Conservation (phyloP, 768 basidiomycete genomes). For the Suillus bovinus region DNA sequence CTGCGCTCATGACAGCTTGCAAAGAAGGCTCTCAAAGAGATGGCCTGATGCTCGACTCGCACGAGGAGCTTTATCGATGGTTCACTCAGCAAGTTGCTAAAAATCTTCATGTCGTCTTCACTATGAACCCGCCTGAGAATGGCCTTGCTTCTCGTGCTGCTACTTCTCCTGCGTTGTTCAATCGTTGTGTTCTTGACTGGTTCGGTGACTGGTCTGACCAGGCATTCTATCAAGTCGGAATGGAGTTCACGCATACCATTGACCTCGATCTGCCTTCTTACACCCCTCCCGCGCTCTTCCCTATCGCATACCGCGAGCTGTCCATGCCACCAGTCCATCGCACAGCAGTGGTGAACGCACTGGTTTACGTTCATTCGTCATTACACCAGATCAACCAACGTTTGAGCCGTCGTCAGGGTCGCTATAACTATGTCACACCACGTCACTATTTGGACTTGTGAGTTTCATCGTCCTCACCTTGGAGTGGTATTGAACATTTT, state of each 20-base stretch:
- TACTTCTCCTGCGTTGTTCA: constrained; percentile 97
- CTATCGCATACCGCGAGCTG: constrained; percentile 83
- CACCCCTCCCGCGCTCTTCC: constrained; percentile 79
- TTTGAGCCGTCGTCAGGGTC: constrained; percentile 89
- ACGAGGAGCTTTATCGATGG: constrained; percentile 97
- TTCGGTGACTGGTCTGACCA: constrained; percentile 99
- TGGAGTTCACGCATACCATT: constrained; percentile 93
- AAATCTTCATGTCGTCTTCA: constrained; percentile 98
- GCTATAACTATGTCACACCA: constrained; percentile 95
- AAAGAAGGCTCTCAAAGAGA: constrained; percentile 99
- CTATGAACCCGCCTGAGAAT: constrained; percentile 98
- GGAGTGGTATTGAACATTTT: constrained; percentile 12
- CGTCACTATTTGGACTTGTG: constrained; percentile 99
- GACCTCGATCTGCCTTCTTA: constrained; percentile 90
- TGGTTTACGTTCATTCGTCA: constrained; percentile 90
- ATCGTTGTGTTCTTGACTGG: constrained; percentile 99
- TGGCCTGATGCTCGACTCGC: constrained; percentile 96
- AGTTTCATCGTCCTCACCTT: constrained; percentile 37
- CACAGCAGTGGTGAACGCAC: constrained; percentile 87
- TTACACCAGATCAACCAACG: constrained; percentile 88
- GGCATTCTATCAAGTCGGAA: constrained; percentile 96
- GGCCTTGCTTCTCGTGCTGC: constrained; percentile 95
- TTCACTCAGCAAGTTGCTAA: constrained; percentile 98
- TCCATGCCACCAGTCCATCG: constrained; percentile 88
- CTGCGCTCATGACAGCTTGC: constrained; percentile 98